Conservation (phyloP, 139 green algal genomes). For the Chlamydomonas applanata region DNA sequence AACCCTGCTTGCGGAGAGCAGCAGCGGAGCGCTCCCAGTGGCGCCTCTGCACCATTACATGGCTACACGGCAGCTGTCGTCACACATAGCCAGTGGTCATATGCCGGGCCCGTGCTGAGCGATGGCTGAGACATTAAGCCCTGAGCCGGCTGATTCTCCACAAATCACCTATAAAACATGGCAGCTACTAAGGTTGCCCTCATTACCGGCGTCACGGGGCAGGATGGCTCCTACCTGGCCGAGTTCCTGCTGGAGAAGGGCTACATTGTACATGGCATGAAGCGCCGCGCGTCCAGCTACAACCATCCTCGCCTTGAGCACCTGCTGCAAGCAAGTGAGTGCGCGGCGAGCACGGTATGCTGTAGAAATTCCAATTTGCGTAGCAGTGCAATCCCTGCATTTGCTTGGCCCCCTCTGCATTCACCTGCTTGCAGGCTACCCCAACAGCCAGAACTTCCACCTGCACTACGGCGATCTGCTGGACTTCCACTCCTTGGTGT, state of each 20-base stretch:
- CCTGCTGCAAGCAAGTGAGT: conserved; percentile 40
- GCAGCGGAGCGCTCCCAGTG: too few relatives aligned
- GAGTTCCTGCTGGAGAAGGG: conserved; percentile 73
- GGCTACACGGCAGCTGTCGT: too few relatives aligned
- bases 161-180: too few relatives aligned
- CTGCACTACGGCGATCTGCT: conserved; percentile 70
- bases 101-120: too few relatives aligned
- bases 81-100: too few relatives aligned
- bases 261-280: conserved; percentile 67
- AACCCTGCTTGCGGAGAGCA: too few relatives aligned
- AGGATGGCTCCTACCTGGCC: conserved; percentile 69
- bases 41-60: too few relatives aligned
- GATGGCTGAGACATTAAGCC: too few relatives aligned
- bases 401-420: not conserved
- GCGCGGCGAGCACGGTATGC: not conserved
- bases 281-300: conserved; percentile 50
- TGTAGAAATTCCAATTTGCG: not conserved
- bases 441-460: conserved; percentile 30
- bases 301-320: conserved; percentile 66
- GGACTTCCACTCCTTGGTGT: conserved; percentile 47
- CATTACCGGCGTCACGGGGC: conserved; percentile 63
- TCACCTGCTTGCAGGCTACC: not conserved
- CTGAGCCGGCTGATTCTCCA: too few relatives aligned
- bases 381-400: not conserved
- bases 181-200: conserved; percentile 32